Percentiles rank a stretch among this genome's conserved stretches.
Conservation (phyloP, 2,329 filamentous ascomycete genomes). For the Pseudofabraea citricarpa region DNA sequence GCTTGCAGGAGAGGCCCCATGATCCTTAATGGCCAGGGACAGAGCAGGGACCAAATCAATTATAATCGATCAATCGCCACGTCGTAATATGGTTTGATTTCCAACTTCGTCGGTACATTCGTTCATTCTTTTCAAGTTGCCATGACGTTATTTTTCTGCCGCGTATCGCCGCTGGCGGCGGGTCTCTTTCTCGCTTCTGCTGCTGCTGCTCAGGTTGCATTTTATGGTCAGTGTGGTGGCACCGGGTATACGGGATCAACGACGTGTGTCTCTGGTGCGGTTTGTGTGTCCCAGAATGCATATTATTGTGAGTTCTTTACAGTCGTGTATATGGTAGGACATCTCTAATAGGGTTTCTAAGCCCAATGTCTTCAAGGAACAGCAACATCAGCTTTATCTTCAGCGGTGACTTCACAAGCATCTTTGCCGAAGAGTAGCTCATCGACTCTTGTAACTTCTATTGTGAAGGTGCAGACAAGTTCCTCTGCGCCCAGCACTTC, state of each 20-base stretch:
- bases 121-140: not conserved
- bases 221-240: conserved; percentile 18
- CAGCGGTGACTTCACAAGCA: not conserved
- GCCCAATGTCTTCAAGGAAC: conserved; percentile 1
- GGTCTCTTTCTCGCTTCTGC: conserved; percentile 4
- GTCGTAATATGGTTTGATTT: not conserved
- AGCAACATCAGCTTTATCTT: not conserved
- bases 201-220: conserved; percentile 1
- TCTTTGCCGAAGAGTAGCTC: not conserved
- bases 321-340: not conserved
- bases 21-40: not conserved
- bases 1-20: not conserved
- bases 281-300: conserved; percentile 13
- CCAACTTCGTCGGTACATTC: not conserved
- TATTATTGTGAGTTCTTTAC: conserved; percentile 1
- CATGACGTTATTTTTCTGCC: not conserved
- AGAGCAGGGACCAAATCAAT: not conserved
- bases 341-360: not conserved
- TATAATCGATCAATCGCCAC: not conserved
- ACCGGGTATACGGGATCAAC: conserved; percentile 11
- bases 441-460: conserved; percentile 1
- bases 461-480: not conserved
- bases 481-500: not conserved
- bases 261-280: conserved; percentile 6
- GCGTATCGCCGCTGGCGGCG: conserved; percentile 1